Evolutionary conservation across 2,329 filamentous ascomycete genomes (phyloP).

Genomic region (Hymenoscyphus repandus): DNA sequence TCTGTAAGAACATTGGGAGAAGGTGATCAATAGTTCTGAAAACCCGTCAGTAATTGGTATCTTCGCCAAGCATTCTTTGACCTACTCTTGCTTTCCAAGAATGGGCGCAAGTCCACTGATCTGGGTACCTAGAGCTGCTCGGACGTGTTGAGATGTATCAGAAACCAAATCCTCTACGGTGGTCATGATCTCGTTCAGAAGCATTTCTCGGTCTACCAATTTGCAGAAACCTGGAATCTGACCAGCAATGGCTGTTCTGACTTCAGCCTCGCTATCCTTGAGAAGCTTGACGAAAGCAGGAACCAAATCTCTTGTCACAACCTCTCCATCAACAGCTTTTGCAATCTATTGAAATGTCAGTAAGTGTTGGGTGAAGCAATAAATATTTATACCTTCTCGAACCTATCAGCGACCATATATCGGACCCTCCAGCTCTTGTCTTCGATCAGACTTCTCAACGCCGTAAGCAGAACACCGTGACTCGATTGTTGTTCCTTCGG

Average conservation of each 20-base stretch:
- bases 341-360: conserved; percentile 62
- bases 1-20: conserved; percentile 96
- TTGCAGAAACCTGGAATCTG: conserved; percentile 96
- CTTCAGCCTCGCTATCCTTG: conserved; percentile 97
- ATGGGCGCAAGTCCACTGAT: conserved; percentile 96
- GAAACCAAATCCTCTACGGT: conserved; percentile 94
- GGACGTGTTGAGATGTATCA: conserved; percentile 93
- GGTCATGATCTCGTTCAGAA: conserved; percentile 94
- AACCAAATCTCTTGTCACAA: conserved; percentile 87
- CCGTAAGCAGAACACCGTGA: conserved; percentile 86
- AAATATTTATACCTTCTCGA: conserved; percentile 72
- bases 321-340: conserved; percentile 96
- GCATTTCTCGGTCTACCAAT: conserved; percentile 77
- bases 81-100: conserved; percentile 93
- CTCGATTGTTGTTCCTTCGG: conserved; percentile 97
- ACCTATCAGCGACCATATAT: conserved; percentile 98
- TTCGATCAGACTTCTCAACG: conserved; percentile 88
- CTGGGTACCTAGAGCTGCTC: conserved; percentile 89
- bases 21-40: conserved; percentile 88
- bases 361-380: not conserved
- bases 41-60: conserved; percentile 22
- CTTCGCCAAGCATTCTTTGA: conserved; percentile 14
- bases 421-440: conserved; percentile 99
- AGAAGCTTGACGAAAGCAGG: conserved; percentile 96
- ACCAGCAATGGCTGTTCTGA: conserved; percentile 91